These are phyloP conservation scores for Leccinum griseonigrum DNA, from an alignment of 1,284 basidiomycete genomes.

Conservation along the genomic window DNA sequence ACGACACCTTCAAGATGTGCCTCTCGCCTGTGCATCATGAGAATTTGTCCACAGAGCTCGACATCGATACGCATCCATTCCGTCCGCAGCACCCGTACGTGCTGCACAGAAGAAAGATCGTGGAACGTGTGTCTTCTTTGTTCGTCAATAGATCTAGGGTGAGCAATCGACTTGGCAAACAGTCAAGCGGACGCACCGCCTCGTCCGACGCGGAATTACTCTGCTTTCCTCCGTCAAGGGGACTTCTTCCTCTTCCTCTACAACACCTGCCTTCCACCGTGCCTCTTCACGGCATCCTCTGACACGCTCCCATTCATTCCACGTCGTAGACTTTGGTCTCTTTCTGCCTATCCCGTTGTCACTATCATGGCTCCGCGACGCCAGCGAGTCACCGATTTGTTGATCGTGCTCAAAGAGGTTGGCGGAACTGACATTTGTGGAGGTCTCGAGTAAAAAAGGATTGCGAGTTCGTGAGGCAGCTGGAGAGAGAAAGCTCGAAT, in stretches of 20 bases:
- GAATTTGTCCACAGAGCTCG: constrained; percentile 68
- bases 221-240: constrained; percentile 4
- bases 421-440: constrained; percentile 42
- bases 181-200: constrained; percentile 18
- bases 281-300: constrained; percentile 21
- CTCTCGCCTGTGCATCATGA: constrained; percentile 66
- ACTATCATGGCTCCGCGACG: constrained; percentile 1
- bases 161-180: constrained; percentile 6
- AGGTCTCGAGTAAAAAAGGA: constrained; percentile 42
- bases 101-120: constrained; percentile 46
- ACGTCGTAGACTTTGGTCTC: constrained; percentile 43
- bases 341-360: constrained; percentile 6
- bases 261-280: constrained; percentile 21
- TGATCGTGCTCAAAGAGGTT: constrained; percentile 32
- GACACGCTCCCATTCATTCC: constrained; percentile 44
- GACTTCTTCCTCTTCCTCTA: constrained; percentile 8
- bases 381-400: constrained; percentile 9
- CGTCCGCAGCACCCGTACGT: constrained; percentile 45
- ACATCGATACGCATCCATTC: constrained; percentile 75
- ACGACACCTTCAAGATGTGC: constrained; percentile 48
- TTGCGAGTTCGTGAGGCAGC: constrained; percentile 40
- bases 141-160: constrained; percentile 4
- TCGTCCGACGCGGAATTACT: constrained; percentile 4
- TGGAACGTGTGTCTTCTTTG: constrained; percentile 62
- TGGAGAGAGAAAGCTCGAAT: constrained; percentile 16